These are phyloP conservation scores for Boletellus ananiceps DNA, from an alignment of 768 basidiomycete species.

Conservation along the genomic window DNA sequence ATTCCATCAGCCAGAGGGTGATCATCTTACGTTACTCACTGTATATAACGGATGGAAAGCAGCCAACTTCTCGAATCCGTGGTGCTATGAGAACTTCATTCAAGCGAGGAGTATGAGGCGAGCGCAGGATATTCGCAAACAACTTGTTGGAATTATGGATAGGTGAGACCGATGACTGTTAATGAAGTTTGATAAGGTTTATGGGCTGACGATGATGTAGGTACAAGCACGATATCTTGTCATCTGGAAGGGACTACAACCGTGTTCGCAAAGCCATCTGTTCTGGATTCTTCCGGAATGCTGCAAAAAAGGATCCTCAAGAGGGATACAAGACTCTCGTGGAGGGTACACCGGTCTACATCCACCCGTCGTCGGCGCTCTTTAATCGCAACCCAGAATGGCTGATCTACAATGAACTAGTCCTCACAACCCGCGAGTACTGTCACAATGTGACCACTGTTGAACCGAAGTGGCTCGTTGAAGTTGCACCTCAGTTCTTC, in stretches of 20 bases:
- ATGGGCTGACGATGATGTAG: constrained; percentile 34
- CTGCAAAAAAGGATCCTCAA: constrained; percentile 97
- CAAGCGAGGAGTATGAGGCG: constrained; percentile 96
- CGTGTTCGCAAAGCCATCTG: constrained; percentile 92
- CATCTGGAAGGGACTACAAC: constrained; percentile 90
- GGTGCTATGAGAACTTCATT: constrained; percentile 99
- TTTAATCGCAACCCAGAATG: constrained; percentile 98
- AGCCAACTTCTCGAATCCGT: constrained; percentile 94
- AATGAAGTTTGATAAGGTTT: not conserved
- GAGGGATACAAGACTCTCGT: constrained; percentile 98
- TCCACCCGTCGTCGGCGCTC: constrained; percentile 93
- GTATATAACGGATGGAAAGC: constrained; percentile 99
- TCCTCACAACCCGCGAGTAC: constrained; percentile 94
- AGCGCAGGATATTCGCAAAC: constrained; percentile 97
- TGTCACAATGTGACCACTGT: constrained; percentile 91
- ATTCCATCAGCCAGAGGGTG: constrained; percentile 98
- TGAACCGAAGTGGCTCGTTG: constrained; percentile 97
- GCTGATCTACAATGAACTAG: constrained; percentile 92
- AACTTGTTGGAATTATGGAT: constrained; percentile 98
- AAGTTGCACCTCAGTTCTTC: constrained; percentile 98
- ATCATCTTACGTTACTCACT: constrained; percentile 85
- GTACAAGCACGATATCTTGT: constrained; percentile 95
- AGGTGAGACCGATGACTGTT: constrained; percentile 46
- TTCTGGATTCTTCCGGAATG: constrained; percentile 96
- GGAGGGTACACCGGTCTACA: constrained; percentile 97